Percentiles rank a stretch among this genome's conserved stretches.
phyloP scores from a whole-genome alignment of 495 filamentous ascomycete genomes.

The Talaromyces borbonicus region DNA sequence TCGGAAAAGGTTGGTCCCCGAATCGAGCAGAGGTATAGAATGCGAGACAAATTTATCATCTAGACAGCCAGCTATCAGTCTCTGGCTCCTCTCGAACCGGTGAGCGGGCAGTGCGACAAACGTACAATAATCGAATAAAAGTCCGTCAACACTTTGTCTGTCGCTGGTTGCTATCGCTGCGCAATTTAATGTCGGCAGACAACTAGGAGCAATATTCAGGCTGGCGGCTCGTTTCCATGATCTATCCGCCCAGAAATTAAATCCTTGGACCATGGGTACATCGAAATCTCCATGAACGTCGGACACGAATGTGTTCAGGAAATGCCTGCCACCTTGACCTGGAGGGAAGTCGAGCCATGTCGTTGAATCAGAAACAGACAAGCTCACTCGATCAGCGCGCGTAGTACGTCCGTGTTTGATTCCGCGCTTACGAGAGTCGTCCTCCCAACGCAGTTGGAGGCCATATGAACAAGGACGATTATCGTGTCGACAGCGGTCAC shows the following conservation, averaged over 20 bases:
- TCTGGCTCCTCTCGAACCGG: too few species aligned
- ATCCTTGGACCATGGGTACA: slow-evolving; percentile 1
- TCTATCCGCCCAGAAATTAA: background rate
- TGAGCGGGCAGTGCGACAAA: too few species aligned
- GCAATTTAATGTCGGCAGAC: slow-evolving; percentile 1
- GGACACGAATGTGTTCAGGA: slow-evolving; percentile 4
- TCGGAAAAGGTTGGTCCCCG: slow-evolving; percentile 2
- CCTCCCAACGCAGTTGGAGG: slow-evolving; percentile 5
- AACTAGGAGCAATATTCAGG: background rate
- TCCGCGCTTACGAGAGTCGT: slow-evolving; percentile 7
- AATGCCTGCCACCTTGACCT: slow-evolving; percentile 5
- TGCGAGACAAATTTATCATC: slow-evolving; percentile 6
- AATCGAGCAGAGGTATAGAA: slow-evolving; percentile 3
- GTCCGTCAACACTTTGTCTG: background rate
- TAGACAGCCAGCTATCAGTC: background rate
- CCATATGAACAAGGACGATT: slow-evolving; percentile 2
- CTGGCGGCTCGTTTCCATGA: background rate
- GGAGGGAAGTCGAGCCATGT: background rate
- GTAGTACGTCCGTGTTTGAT: slow-evolving; percentile 6
- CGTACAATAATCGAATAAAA: slow-evolving; percentile 7
- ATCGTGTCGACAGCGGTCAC: slow-evolving; percentile 1
- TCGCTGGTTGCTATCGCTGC: background rate
- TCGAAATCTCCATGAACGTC: background rate
- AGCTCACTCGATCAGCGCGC: slow-evolving; percentile 3
- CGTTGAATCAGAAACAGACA: slow-evolving; percentile 1